Evolutionary conservation across 768 basidiomycete species (phyloP), one percentile per base, ranked within the genome.

Genomic region (Ramaria sp.): DNA sequence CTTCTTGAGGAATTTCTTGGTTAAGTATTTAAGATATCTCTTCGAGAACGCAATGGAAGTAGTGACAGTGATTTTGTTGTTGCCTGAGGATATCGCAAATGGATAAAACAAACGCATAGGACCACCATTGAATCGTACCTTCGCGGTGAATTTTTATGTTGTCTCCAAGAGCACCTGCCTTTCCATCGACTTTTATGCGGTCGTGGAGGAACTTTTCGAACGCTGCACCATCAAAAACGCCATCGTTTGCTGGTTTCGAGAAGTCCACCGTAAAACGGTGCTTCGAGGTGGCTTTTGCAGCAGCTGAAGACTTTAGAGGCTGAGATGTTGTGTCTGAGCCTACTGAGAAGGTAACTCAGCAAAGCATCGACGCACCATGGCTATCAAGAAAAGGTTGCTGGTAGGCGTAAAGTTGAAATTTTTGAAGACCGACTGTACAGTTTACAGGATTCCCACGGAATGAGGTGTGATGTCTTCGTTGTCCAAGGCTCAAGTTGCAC

Each of bases 1-100:
- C 82, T 96, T 96, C 81, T 98, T 98, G 72, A 98, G 78, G 79
- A 91, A 94, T 77, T 95, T 95, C 80, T 98, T 98, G 59, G 95
- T 97, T 58, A 98, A 78, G 74, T 98, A 99, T 73, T 98, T 97
- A 68, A 97, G 83, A 72, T 96, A 97, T 55, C 90, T 81, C 75
- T 98, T 98, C 49, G 95, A 97, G 73, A 97, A 86, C 55, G 90
- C 83, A 67, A 95, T 83, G 65, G 74, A 83, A 51, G 92, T 85
- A 50, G 84, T 82, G 61, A 98, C 81, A 54, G 82, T 85, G 69
- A 98, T 78, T 73, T 85, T 90, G 65, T 75, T 83, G 70, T 79
- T 81, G 59, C 82, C 87, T 89, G 59, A 20, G 56, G 34, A 34
- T 16, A 48, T 45, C 13, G 34, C 39, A 36, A 47, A 60, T 47